Base-by-base conservation (phyloP, 1,139 yeast genomes). In the Nadsonia starkeyi-henricii region DNA sequence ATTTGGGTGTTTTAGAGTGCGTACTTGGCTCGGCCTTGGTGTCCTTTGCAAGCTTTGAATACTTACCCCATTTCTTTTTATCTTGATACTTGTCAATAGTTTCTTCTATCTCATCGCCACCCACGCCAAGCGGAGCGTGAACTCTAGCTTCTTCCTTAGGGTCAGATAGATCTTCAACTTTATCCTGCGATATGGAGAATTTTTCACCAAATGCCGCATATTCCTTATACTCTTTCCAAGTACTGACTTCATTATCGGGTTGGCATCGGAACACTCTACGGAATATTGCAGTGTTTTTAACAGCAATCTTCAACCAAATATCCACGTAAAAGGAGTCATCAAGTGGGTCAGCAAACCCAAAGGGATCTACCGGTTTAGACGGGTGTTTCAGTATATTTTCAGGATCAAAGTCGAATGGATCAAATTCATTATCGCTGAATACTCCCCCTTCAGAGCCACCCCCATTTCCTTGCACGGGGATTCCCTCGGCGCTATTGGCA, bases 191-290 rank as follows among this genome's bases (percentile, higher is more conserved):
- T 28, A 53, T 52, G 26, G 67, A 65, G 53, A 69, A 68, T 42
- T 60, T 54, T 50, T 65, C 64, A 37, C 60, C 62, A 50, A 59
- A 62, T 12, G 60, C 58, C 43, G 56, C 73, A 62, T 72, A 85
- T 41, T 74, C 79, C 61, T 85, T 88, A 63, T 88, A 93, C 47
- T 86, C 95, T 51, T 77, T 76, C 99, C 99, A 93, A 0, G 91
- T 76, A 20, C 73, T 72, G 15, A 91, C 97, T 17, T 76, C 72
- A 61, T 91, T 86, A 63, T 93, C 98, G 0, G 99, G 99, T 62
- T 91, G 97, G 54, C 88, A 79, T 55, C 89, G 91, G 73, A 93
- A 93, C 2, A 91, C 86, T 64, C 82, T 72, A 52, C 96, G 73
- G 67, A 76, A 93, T 7, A 91, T 69, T 52, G 77, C 74, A 0